phyloP scores from a whole-genome alignment of 73 alveolate species.

The Stentor coeruleus region DNA sequence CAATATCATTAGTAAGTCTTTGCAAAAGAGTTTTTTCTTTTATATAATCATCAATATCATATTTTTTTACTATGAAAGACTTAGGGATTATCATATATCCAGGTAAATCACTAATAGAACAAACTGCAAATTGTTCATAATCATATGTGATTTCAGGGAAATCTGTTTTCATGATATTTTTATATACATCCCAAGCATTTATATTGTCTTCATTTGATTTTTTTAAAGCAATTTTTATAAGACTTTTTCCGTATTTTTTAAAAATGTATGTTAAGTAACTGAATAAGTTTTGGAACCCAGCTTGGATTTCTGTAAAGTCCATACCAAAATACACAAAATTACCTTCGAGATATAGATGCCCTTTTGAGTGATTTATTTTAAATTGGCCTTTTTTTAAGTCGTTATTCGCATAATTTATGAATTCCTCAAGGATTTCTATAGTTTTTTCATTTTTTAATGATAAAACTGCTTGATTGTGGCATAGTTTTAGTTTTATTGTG shows the following conservation, averaged over 20 bases:
- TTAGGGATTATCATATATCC: background rate
- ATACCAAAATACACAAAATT: background rate
- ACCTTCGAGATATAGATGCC: background rate
- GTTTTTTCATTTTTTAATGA: background rate
- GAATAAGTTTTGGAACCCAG: background rate
- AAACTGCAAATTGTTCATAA: no score
- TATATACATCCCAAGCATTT: background rate
- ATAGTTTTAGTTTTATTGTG: background rate
- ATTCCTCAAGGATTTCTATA: background rate
- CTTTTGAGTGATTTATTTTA: background rate
- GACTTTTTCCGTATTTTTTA: background rate
- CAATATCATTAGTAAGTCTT: no score
- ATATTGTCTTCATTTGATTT: no score
- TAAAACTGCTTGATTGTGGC: background rate
- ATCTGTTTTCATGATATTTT: background rate
- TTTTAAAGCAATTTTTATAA: no score
- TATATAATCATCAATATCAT: background rate
- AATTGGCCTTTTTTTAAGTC: background rate
- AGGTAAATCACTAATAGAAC: background rate
- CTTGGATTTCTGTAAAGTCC: background rate
- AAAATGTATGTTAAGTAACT: no score
- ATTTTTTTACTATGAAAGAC: background rate
- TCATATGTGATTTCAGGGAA: background rate
- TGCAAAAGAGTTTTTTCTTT: background rate
- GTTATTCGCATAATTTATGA: background rate